Conservation (phyloP, 768 basidiomycete species). For the Podaxis mareebaensis region DNA sequence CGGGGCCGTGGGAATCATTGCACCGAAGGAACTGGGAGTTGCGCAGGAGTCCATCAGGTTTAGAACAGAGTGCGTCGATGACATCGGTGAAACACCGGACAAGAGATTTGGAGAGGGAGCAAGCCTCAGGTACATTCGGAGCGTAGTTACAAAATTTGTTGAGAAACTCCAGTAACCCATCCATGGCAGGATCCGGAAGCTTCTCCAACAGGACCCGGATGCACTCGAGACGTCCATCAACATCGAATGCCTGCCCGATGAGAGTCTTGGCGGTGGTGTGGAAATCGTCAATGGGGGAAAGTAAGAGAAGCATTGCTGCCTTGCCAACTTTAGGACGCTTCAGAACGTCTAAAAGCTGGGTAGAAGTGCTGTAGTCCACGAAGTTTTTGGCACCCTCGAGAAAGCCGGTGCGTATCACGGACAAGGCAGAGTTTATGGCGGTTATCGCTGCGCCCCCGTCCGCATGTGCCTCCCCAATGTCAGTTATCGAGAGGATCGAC, state of each 20-base stretch:
- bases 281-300: constrained; percentile 80
- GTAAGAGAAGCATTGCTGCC: constrained; percentile 63
- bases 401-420: constrained; percentile 61
- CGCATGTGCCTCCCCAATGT: constrained; percentile 29
- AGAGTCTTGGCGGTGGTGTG: constrained; percentile 76
- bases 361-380: constrained; percentile 58
- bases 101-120: constrained; percentile 83
- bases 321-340: constrained; percentile 54
- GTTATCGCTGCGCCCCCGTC: constrained; percentile 38
- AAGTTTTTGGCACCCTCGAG: constrained; percentile 61
- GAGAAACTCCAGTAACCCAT: constrained; percentile 72
- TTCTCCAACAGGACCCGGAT: constrained; percentile 77
- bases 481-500: constrained; percentile 2
- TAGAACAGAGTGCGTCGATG: constrained; percentile 82
- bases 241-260: constrained; percentile 85
- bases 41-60: constrained; percentile 69
- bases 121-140: constrained; percentile 74
- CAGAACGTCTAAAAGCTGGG: constrained; percentile 56
- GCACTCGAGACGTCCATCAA: constrained; percentile 86
- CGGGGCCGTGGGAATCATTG: constrained; percentile 43
- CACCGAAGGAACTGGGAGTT: constrained; percentile 49
- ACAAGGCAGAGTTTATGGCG: constrained; percentile 63
- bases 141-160: constrained; percentile 65
- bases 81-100: constrained; percentile 93
- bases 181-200: constrained; percentile 62